These are phyloP conservation scores for Sphaerobolus stellatus DNA, from an alignment of 1,284 basidiomycete species.

Conservation along the genomic window DNA sequence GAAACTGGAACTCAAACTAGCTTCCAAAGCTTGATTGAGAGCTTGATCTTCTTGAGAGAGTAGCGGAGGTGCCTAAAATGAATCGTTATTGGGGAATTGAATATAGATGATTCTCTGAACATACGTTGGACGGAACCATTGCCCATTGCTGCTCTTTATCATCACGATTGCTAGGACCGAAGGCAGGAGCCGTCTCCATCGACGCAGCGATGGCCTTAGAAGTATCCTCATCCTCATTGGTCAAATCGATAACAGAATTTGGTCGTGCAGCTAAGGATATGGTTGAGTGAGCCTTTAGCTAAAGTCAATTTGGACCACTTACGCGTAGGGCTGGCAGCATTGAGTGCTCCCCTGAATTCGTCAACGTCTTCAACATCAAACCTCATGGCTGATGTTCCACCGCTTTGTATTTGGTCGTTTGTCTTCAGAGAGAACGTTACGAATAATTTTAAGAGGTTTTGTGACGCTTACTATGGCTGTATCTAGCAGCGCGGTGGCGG, in stretches of 20 bases:
- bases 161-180: slow-evolving; percentile 8
- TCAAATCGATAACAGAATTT: slow-evolving; percentile 11
- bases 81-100: neutral
- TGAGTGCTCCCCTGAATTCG: neutral
- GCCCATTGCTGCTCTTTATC: slow-evolving; percentile 5
- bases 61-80: slow-evolving; percentile 4
- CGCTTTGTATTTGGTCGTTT: neutral
- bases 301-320: neutral
- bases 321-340: slow-evolving; percentile 9
- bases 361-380: neutral
- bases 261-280: slow-evolving; percentile 6
- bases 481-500: slow-evolving; percentile 10
- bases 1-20: slow-evolving; percentile 12
- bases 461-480: neutral
- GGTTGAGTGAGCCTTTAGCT: neutral
- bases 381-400: neutral
- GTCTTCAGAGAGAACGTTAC: neutral
- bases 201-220: slow-evolving; percentile 7
- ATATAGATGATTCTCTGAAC: neutral
- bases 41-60: slow-evolving; percentile 11
- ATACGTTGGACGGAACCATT: slow-evolving; percentile 7
- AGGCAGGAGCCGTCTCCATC: slow-evolving; percentile 3
- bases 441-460: neutral
- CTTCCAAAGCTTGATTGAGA: slow-evolving; percentile 6
- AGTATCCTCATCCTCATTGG: slow-evolving; percentile 10